phyloP scores from a whole-genome alignment of 1,139 yeast species.

The Lodderomyces margitis region DNA sequence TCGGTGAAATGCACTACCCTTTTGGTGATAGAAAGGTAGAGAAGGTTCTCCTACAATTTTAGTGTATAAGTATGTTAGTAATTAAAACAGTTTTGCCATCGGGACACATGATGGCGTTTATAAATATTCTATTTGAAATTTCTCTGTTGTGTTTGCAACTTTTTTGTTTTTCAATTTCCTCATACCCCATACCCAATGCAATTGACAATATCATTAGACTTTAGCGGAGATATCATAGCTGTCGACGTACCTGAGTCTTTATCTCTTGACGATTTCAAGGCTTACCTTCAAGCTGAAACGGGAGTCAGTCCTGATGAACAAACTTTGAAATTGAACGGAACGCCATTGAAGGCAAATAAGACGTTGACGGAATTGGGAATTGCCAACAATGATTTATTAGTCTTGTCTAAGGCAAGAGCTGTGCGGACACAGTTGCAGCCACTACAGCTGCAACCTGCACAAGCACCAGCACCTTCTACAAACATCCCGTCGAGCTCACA shows the following conservation, averaged over 20 bases:
- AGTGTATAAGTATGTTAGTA: constrained; percentile 5
- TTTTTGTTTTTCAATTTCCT: neutral
- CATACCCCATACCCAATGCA: constrained; percentile 27
- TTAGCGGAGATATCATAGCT: constrained; percentile 29
- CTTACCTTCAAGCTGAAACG: constrained; percentile 76
- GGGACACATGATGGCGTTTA: neutral
- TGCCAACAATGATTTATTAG: constrained; percentile 57
- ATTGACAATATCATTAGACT: constrained; percentile 35
- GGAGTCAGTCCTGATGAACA: constrained; percentile 49
- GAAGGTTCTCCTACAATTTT: neutral
- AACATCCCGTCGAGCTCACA: constrained; percentile 5
- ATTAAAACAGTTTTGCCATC: constrained; percentile 1
- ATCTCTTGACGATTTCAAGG: constrained; percentile 66
- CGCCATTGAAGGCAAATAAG: constrained; percentile 32
- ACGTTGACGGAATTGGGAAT: constrained; percentile 49
- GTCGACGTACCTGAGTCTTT: constrained; percentile 66
- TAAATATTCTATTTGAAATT: neutral
- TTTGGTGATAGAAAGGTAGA: neutral
- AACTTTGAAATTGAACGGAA: constrained; percentile 47
- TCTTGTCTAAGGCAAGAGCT: constrained; percentile 21
- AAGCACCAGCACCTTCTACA: neutral
- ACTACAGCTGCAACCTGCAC: constrained; percentile 8
- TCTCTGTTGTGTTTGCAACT: constrained; percentile 1
- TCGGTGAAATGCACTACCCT: no score
- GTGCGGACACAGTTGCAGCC: constrained; percentile 10